Base-by-base conservation (phyloP, 1,284 basidiomycete species). In the Inonotus hispidus region DNA sequence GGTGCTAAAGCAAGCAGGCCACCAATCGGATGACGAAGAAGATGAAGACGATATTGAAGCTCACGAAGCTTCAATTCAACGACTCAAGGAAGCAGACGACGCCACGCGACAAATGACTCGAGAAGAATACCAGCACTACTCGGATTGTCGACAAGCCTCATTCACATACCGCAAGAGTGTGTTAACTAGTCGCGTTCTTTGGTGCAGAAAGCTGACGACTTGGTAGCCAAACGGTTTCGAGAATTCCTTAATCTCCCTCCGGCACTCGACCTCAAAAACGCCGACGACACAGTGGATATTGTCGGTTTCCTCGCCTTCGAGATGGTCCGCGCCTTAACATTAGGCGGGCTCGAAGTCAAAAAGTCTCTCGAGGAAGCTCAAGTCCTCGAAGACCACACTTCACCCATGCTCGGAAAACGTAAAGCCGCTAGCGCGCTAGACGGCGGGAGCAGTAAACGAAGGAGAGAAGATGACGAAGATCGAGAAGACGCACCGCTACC, bases 251-350 rank as follows among this genome's bases (percentile, higher is more conserved):
- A 95, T 71, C 84, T 97, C n/a, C 87, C 91, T 4, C 72, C 88
- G 0, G 89, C 94, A 65, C 83, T 98, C 58, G 95, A 98, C 71
- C 82, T 95, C 63, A 90, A 92, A 73, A 87, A 92, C 4, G 93
- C 92, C 73, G 96, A 98, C 72, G 96, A 98, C 72, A 96, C 95
- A 2, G 82, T 97, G 67, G 95, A 98, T 70, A 95, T 98, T 62
- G 90, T 98, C 64, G 96, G 96, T 16, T 98, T 98, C 75, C 82
- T 98, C 32, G 91, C 94, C 0, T 98, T 97, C 73, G 95, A 98
- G 74, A 95, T 97, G 85, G 95, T 98, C 37, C 86, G 95, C 45
- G 92, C 92, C 2, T 80, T 98, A 41, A 96, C 94, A 4, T 81
- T 95, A 47, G 91, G 90, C 1, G 93, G 92, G 0, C 79, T 94